Evolutionary conservation across 345 rosid genomes (phyloP).

Genomic region (Dipteronia dyeriana): DNA sequence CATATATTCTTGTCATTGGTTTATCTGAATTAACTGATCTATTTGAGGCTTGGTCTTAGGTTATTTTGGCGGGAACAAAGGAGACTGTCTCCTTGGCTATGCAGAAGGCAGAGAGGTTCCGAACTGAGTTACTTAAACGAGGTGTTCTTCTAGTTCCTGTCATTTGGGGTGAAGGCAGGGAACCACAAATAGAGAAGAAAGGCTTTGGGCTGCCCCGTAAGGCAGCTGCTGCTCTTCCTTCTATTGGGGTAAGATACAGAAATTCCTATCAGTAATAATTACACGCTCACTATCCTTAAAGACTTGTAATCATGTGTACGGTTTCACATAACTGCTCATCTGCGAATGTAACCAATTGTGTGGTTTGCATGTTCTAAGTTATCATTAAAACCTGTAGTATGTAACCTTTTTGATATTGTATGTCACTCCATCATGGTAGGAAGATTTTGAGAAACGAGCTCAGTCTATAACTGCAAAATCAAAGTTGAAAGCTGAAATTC

Average conservation of each 20-base stretch:
- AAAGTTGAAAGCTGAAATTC: conserved; percentile 84
- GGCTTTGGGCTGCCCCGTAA: conserved; percentile 75
- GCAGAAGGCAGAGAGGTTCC: conserved; percentile 81
- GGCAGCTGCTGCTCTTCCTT: conserved; percentile 73
- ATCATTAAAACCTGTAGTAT: background rate
- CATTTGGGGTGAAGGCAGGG: conserved; percentile 70
- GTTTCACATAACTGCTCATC: background rate
- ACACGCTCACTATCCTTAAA: background rate
- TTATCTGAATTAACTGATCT: conserved; percentile 6
- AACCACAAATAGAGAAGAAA: conserved; percentile 60
- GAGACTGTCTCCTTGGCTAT: conserved; percentile 66
- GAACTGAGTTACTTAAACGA: conserved; percentile 80
- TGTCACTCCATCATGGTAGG: conserved; percentile 46
- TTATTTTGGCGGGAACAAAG: conserved; percentile 84
- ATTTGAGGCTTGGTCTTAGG: conserved; percentile 45
- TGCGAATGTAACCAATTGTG: background rate
- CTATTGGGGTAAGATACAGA: conserved; percentile 65
- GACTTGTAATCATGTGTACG: background rate
- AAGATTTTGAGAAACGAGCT: conserved; percentile 82
- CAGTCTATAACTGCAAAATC: conserved; percentile 81
- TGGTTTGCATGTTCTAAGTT: background rate
- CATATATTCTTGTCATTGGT: background rate
- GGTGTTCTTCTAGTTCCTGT: conserved; percentile 94
- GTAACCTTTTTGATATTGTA: conserved; percentile 19
- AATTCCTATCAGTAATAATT: conserved; percentile 7